These are phyloP conservation scores for Agaricus bisporus DNA, from an alignment of 768 basidiomycete genomes.

Conservation along the genomic window DNA sequence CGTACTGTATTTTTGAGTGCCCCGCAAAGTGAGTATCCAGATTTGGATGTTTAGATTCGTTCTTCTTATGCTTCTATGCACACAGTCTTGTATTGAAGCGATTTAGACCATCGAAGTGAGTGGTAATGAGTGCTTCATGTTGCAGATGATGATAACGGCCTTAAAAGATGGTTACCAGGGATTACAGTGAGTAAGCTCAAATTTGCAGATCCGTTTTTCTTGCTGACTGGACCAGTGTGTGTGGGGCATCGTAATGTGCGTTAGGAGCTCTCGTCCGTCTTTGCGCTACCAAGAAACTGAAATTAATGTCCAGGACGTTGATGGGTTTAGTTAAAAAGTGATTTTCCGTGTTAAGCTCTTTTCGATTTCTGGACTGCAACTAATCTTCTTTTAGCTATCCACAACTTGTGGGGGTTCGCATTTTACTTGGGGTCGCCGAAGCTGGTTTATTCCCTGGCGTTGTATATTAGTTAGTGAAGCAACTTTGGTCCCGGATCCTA, in stretches of 20 bases:
- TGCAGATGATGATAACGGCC: neutral
- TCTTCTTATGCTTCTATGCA: constrained; percentile 9
- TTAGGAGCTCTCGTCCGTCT: neutral
- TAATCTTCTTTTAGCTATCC: constrained; percentile 37
- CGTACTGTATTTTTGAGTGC: constrained; percentile 60
- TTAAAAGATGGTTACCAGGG: constrained; percentile 52
- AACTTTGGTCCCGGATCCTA: neutral
- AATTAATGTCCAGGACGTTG: constrained; percentile 34
- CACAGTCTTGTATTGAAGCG: constrained; percentile 50
- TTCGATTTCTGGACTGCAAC: neutral
- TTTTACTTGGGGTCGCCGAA: constrained; percentile 61
- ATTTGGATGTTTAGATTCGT: neutral
- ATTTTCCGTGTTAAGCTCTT: constrained; percentile 2
- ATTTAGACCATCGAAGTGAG: constrained; percentile 57
- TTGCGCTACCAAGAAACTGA: neutral
- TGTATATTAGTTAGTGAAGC: constrained; percentile 53
- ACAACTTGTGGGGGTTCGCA: constrained; percentile 51
- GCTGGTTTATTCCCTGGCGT: constrained; percentile 72
- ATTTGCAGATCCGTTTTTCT: neutral
- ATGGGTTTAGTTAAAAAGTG: constrained; percentile 69
- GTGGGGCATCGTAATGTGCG: constrained; percentile 63
- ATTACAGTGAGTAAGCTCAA: constrained; percentile 40
- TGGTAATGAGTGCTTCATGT: neutral
- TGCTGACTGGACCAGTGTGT: constrained; percentile 29
- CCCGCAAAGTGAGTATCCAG: constrained; percentile 51